Percentiles rank a stretch among this genome's conserved stretches.
Conservation (phyloP, 2,329 filamentous ascomycete species). For the Fusarium globosum region DNA sequence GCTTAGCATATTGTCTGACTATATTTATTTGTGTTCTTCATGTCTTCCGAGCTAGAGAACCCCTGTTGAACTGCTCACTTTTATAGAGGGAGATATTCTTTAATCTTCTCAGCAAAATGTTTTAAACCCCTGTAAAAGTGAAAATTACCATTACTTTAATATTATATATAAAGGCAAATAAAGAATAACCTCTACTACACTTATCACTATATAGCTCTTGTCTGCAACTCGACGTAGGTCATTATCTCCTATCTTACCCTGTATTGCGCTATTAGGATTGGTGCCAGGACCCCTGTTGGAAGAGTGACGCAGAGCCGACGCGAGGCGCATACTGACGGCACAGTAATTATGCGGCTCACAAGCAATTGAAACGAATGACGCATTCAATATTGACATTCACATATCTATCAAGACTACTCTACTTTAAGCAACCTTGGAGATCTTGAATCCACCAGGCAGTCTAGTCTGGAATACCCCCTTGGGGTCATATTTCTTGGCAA, state of each 20-base stretch:
- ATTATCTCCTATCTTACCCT: not conserved
- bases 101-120: too few relatives aligned
- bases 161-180: not conserved
- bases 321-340: not conserved
- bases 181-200: fast-evolving
- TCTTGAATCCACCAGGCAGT: constrained; percentile 10
- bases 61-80: too few relatives aligned
- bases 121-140: too few relatives aligned
- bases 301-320: not conserved
- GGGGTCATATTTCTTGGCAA: constrained; percentile 5
- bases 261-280: not conserved
- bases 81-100: too few relatives aligned
- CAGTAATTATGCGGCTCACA: not conserved
- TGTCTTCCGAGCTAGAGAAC: too few relatives aligned
- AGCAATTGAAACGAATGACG: too few relatives aligned
- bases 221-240: fast-evolving
- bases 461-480: not conserved
- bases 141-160: too few relatives aligned
- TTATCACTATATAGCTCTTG: fast-evolving
- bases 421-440: not conserved
- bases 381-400: fast-evolving
- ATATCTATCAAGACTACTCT: not conserved
- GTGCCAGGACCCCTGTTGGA: not conserved
- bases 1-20: too few relatives aligned
- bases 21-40: too few relatives aligned